A percentile compares a stretch with the other conserved stretches of the same genome.
Evolutionary conservation across 129 eudicot species (phyloP).

Genomic region (Ambrosia artemisiifolia): DNA sequence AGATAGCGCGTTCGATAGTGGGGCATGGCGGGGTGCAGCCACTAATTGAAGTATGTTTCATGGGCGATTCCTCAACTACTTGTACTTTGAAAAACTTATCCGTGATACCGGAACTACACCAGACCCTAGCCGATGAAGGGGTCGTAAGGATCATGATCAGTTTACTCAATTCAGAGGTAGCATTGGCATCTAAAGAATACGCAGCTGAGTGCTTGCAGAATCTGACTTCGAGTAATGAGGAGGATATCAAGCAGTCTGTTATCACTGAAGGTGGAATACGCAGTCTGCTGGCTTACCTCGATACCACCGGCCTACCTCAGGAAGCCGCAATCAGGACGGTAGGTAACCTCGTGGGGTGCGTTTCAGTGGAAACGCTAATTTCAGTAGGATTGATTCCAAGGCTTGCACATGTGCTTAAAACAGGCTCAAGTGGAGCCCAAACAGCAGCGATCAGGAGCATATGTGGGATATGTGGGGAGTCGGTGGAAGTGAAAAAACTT

Average conservation of each 20-base stretch:
- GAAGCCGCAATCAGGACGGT: slow-evolving; percentile 73
- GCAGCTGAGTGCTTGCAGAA: slow-evolving; percentile 85
- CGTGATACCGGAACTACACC: slow-evolving; percentile 58
- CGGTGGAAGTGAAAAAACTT: slow-evolving; percentile 52
- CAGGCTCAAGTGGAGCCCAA: slow-evolving; percentile 62
- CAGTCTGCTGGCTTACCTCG: slow-evolving; percentile 59
- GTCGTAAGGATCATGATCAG: slow-evolving; percentile 58
- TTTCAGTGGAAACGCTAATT: slow-evolving; percentile 41
- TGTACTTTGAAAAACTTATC: slow-evolving; percentile 77
- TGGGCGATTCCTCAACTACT: slow-evolving; percentile 68
- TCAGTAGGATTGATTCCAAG: slow-evolving; percentile 56
- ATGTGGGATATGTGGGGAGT: slow-evolving; percentile 48
- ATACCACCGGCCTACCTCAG: slow-evolving; percentile 55
- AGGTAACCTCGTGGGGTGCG: slow-evolving; percentile 61
- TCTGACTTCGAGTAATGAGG: slow-evolving; percentile 61
- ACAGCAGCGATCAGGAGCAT: slow-evolving; percentile 58
- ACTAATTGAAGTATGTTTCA: slow-evolving; percentile 53
- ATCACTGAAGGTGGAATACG: slow-evolving; percentile 66
- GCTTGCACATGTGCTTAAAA: slow-evolving; percentile 53
- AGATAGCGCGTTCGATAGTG: slow-evolving; percentile 60
- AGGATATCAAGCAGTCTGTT: slow-evolving; percentile 39
- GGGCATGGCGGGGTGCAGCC: slow-evolving; percentile 89
- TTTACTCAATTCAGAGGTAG: slow-evolving; percentile 53
- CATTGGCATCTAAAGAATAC: slow-evolving; percentile 56
- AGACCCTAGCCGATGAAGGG: slow-evolving; percentile 65